Conservation (phyloP, 2,329 filamentous ascomycete genomes). For the Thelonectria blattea region DNA sequence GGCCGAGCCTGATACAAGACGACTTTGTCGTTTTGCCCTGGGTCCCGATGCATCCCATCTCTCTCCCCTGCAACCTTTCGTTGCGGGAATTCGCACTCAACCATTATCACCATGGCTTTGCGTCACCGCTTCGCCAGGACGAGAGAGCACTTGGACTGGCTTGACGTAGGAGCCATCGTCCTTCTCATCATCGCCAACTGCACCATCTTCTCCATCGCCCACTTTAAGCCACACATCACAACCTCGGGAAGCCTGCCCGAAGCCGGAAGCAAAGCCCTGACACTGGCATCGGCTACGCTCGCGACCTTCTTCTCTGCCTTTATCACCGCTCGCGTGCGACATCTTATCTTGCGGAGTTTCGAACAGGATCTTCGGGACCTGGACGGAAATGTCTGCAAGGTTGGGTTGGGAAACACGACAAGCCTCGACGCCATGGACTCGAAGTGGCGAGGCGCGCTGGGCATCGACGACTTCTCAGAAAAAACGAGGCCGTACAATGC, state of each 20-base stretch:
- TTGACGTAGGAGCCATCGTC: background rate
- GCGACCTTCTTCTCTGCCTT: background rate
- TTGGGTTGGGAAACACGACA: background rate
- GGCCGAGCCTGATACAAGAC: too few relatives aligned
- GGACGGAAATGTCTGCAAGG: background rate
- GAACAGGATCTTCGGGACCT: background rate
- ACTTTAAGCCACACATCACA: background rate
- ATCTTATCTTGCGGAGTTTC: background rate
- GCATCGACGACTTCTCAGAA: background rate
- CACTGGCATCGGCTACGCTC: background rate
- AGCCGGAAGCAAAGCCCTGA: background rate
- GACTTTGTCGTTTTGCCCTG: too few relatives aligned
- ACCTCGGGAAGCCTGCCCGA: background rate
- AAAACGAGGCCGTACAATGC: background rate
- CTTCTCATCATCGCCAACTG: background rate
- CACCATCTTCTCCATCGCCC: background rate
- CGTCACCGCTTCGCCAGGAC: too few relatives aligned
- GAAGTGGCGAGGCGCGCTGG: background rate
- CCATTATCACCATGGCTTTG: too few relatives aligned
- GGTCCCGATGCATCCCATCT: too few relatives aligned
- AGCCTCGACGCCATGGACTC: background rate
- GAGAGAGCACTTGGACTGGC: background rate
- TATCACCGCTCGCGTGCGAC: background rate
- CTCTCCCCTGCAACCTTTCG: too few relatives aligned
- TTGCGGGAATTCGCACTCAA: too few relatives aligned